Percentiles rank a stretch among this genome's conserved stretches.
phyloP scores from a whole-genome alignment of 257 asterid genomes.

The Leonotis leonurus region DNA sequence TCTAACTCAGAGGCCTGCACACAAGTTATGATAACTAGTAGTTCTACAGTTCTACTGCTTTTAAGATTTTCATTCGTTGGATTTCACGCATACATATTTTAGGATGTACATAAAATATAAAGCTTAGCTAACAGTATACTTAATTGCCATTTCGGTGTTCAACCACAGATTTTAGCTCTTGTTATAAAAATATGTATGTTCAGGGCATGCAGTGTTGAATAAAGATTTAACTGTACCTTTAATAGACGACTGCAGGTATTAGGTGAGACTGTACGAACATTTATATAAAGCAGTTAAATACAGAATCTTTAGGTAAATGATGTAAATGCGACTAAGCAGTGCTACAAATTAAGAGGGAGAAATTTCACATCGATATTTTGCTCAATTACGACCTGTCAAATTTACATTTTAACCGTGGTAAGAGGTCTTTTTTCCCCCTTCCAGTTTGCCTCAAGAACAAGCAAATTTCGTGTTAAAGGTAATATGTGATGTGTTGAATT shows the following conservation, averaged over 20 bases:
- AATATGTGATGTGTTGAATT: no score
- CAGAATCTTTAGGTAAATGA: background rate
- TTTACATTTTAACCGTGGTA: background rate
- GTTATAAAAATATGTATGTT: background rate
- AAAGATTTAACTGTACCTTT: background rate
- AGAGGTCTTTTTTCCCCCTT: background rate
- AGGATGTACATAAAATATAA: background rate
- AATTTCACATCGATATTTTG: background rate
- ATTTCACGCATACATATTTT: background rate
- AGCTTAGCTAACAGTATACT: background rate
- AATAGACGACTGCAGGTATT: background rate
- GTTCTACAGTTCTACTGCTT: background rate
- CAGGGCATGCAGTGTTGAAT: background rate
- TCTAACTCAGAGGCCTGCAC: background rate
- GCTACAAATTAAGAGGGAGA: background rate
- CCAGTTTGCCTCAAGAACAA: background rate
- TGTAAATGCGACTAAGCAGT: background rate
- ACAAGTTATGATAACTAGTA: background rate
- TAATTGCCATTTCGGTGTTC: background rate
- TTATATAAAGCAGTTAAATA: background rate
- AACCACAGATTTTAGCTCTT: background rate
- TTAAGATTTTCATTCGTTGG: background rate
- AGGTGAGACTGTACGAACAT: background rate
- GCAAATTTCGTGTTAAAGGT: no score
- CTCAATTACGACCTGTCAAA: conserved; percentile 4